Base-by-base conservation (phyloP, 345 rosid genomes). In the Erucastrum elatum region DNA sequence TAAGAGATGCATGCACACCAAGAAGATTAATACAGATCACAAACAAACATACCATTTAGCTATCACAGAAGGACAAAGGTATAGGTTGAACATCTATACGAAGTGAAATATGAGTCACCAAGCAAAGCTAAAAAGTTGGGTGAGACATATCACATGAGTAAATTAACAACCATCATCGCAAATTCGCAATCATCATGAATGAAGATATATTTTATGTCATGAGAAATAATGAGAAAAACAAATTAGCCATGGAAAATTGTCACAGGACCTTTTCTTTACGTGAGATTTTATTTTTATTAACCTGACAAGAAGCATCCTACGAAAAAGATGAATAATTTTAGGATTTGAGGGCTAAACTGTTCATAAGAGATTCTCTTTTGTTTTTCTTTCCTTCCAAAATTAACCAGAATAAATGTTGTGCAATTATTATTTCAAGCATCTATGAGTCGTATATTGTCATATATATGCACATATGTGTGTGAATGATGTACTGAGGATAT, bases 21-120 rank as follows among this genome's bases (percentile, higher is more conserved):
- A 46, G 53, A 59, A 71, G 35, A 55, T 70, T 70, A 35, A 30
- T 41, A 60, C 6, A 49, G 1, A 41, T 3, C 21, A 21, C 17
- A 41, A 25, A 5, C 9, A 25, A 13, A 17, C 27, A 11, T 6
- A 44, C 13, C 8, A 68, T 68, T 0, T 25, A 69, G 30, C 49
- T 64, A 17, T 49, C 49, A 21, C 65, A 55, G 64, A 37, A 34
- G 8, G 53, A 30, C n/a, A 44, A 37, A 34, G 17, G 41, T 56
- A 15, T 71, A 9, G 34, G 61, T 80, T 80, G 75, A 80, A 75
- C 66, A 74, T 39, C 63, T 15, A 80, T 55, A 69, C 65, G 59
- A 26, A 75, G 83, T 80, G 83, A 75, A 64, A 65, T 26, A 64
- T 75, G 83, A 80, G 72, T 80, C 83, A 80, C 80, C 80, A 75